A percentile compares a stretch with the other conserved stretches of the same genome.
Conservation (phyloP, 495 filamentous ascomycete species). For the Penicillium desertorum region DNA sequence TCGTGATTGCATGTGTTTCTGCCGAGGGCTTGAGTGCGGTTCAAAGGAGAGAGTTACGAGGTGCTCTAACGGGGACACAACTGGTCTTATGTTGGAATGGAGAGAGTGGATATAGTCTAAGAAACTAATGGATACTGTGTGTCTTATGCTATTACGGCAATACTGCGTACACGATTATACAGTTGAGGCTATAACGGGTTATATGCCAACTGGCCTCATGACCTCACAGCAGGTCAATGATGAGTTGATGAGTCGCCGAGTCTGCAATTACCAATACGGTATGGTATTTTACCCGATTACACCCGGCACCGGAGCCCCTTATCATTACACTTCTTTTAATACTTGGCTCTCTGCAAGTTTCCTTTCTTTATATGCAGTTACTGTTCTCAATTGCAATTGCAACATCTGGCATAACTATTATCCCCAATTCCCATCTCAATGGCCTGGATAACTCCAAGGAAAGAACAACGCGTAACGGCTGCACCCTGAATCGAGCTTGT, state of each 20-base stretch:
- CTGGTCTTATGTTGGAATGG: background rate
- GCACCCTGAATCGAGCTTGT: slow-evolving; percentile 29
- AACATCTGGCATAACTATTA: background rate
- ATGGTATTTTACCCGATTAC: slow-evolving; percentile 13
- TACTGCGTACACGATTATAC: background rate
- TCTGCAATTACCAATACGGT: background rate
- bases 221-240: slow-evolving; percentile 12
- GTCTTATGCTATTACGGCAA: slow-evolving; percentile 1
- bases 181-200: background rate
- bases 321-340: background rate
- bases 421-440: background rate
- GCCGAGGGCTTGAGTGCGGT: background rate
- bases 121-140: slow-evolving; percentile 6
- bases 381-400: background rate
- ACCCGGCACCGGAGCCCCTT: slow-evolving; percentile 6
- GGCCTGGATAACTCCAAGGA: background rate
- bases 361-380: background rate
- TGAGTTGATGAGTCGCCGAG: slow-evolving; percentile 10
- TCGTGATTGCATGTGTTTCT: slow-evolving; percentile 1
- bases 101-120: background rate
- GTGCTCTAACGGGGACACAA: background rate
- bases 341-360: background rate
- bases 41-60: background rate
- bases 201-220: slow-evolving; percentile 10
- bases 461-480: slow-evolving; percentile 13